Base-by-base conservation (phyloP, 2,329 filamentous ascomycete species). In the Fusarium solani-melongenae region DNA sequence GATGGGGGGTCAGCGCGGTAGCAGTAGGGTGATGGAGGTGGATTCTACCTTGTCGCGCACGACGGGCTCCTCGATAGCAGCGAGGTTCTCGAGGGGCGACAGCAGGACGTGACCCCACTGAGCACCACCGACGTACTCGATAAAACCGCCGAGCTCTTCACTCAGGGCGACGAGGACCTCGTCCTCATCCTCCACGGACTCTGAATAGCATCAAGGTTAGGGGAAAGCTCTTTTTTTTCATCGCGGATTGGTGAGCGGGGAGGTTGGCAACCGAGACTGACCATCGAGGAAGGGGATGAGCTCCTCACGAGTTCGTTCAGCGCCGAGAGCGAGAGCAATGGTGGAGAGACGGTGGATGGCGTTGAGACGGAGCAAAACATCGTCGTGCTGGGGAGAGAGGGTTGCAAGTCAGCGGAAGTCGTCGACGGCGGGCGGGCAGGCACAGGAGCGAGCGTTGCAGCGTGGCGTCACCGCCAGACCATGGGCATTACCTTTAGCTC, bases 211-310 rank as follows among this genome's bases (percentile, higher is more conserved):
- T 44, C 58, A 66, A 61, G 53, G 71, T 75, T 79, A 78, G 71
- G 66, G 49, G 27, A 29, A 61, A 24, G 63, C 67, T 70, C 65
- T 38, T 69, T 49, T 24, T 24, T 24, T 60, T 64, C 22, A 61
- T 68, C 65, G 66, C 58, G 67, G 55, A 39, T 61, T 66, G 61
- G 60, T 51, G 38, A 72, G 71, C 59, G 67, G 77, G 64, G 70
- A 66, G 63, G 64, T 64, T 66, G 64, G 56, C 29, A 74, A 67
- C 73, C 66, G 71, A 67, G 74, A 88, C 93, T 87, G 87, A 98
- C 96, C 96, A 85, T 99, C 97, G 81, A 99, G 91, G 84, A 99
- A 99, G 79, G 97, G 97, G 86, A 99, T 98, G 81, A 99, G 91
- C 88, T 99, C 96, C 81, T 99, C 96, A 83, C 96, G 93, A 82